A percentile compares a stretch with the other conserved stretches of the same genome.
Conservation (phyloP, 495 filamentous ascomycete genomes). For the Aspergillus nanangensis region DNA sequence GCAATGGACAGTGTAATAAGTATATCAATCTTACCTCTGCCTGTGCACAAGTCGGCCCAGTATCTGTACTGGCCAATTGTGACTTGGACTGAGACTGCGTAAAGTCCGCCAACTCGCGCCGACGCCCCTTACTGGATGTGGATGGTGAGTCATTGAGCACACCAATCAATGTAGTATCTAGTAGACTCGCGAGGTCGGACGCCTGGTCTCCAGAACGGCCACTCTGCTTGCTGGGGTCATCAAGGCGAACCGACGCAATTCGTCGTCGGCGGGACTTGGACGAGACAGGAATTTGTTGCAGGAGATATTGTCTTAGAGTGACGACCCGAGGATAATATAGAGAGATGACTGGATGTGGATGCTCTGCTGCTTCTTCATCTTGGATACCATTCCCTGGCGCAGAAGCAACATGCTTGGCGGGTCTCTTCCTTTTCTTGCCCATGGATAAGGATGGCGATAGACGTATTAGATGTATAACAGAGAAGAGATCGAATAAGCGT, state of each 20-base stretch:
- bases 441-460: slow-evolving; percentile 15
- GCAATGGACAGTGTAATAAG: too few relatives aligned
- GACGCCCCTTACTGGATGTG: slow-evolving; percentile 33
- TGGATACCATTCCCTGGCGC: slow-evolving; percentile 13
- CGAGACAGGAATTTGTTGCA: slow-evolving; percentile 44
- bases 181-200: slow-evolving; percentile 49
- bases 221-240: background rate
- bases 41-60: slow-evolving; percentile 41
- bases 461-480: too few relatives aligned
- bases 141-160: slow-evolving; percentile 29
- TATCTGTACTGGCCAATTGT: slow-evolving; percentile 30
- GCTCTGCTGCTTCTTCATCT: slow-evolving; percentile 11
- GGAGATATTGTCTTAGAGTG: slow-evolving; percentile 69
- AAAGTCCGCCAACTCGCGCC: slow-evolving; percentile 59
- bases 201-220: too few relatives aligned
- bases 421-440: slow-evolving; percentile 43
- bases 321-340: slow-evolving; percentile 67
- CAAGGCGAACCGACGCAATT: slow-evolving; percentile 30
- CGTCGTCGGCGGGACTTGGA: slow-evolving; percentile 50
- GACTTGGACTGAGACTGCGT: slow-evolving; percentile 34
- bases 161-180: slow-evolving; percentile 69
- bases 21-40: slow-evolving; percentile 59
- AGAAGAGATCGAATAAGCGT: background rate
- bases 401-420: slow-evolving; percentile 22
- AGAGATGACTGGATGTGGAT: slow-evolving; percentile 61